Evolutionary conservation across 805 yeast species (phyloP).

Genomic region (Wickerhamiella kurtzmanii): DNA sequence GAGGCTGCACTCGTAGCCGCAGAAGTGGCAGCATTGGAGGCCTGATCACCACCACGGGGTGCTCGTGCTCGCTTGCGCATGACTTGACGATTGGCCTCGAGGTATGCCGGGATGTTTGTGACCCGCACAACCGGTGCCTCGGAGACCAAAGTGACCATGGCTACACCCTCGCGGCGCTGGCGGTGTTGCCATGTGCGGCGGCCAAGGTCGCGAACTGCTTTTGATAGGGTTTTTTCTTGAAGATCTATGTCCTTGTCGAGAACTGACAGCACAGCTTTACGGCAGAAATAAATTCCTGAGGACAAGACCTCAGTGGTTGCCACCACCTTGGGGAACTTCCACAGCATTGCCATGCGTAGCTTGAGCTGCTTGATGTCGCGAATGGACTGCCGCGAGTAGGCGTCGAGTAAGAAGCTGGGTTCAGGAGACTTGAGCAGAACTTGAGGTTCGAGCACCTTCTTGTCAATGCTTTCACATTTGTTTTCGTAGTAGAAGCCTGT

Average conservation of each 20-base stretch:
- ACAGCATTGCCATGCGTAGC: constrained; percentile 72
- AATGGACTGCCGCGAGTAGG: constrained; percentile 54
- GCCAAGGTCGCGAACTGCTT: constrained; percentile 68
- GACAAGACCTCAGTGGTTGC: constrained; percentile 67
- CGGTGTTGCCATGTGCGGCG: constrained; percentile 87
- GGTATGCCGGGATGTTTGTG: constrained; percentile 64
- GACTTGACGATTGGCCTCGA: constrained; percentile 77
- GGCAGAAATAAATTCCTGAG: constrained; percentile 57
- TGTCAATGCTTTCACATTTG: constrained; percentile 61
- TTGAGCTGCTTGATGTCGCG: constrained; percentile 58
- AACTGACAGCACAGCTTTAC: constrained; percentile 38
- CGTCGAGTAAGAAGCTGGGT: constrained; percentile 43
- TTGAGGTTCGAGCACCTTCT: constrained; percentile 53
- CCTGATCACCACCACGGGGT: constrained; percentile 21
- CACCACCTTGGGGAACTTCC: constrained; percentile 71
- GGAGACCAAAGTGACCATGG: constrained; percentile 54
- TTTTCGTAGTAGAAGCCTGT: constrained; percentile 60
- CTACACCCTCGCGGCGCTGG: constrained; percentile 42
- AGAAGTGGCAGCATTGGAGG: too few species aligned
- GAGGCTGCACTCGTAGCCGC: too few species aligned
- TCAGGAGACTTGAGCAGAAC: constrained; percentile 35
- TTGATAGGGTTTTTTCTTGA: constrained; percentile 15
- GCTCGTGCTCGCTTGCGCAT: constrained; percentile 43
- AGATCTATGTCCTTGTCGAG: constrained; percentile 25
- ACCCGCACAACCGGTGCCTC: constrained; percentile 51